These are phyloP conservation scores for Mimosa bimucronata DNA, from an alignment of 306 rosid genomes.

Conservation along the genomic window DNA sequence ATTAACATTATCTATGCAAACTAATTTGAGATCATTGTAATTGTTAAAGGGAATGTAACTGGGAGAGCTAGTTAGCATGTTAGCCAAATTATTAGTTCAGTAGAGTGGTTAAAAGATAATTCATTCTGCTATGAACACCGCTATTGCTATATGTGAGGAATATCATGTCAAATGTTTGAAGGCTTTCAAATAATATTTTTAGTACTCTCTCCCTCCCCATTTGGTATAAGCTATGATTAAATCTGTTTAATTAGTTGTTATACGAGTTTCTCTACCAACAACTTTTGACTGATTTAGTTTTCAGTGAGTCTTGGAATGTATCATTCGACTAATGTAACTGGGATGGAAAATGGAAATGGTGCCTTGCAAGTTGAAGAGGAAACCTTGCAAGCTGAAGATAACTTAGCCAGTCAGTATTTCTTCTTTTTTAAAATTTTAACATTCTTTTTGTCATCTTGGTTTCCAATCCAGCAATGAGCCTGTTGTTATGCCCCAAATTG, in stretches of 20 bases:
- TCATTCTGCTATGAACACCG: not conserved
- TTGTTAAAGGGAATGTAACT: not conserved
- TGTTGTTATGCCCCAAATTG: not conserved
- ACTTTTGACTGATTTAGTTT: slow-evolving; percentile 45
- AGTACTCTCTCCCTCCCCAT: too few relatives aligned
- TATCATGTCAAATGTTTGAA: not conserved
- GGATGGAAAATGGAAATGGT: slow-evolving; percentile 46
- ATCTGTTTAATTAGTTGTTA: slow-evolving; percentile 39
- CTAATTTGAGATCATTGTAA: not conserved
- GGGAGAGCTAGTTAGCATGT: not conserved
- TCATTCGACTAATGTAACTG: slow-evolving; percentile 46
- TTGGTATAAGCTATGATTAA: too few relatives aligned
- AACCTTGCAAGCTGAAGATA: slow-evolving; percentile 47
- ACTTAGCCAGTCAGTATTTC: slow-evolving; percentile 66
- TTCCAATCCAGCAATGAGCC: not conserved
- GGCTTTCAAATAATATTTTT: too few relatives aligned
- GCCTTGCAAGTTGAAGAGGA: slow-evolving; percentile 57
- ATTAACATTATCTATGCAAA: not conserved
- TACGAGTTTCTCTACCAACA: slow-evolving; percentile 45
- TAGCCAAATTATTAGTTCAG: not conserved
- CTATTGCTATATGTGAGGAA: not conserved
- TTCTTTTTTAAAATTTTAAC: not conserved
- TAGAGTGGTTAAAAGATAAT: not conserved
- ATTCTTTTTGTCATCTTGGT: slow-evolving; percentile 6
- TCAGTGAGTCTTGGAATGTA: slow-evolving; percentile 67